These are phyloP conservation scores for Sarcomyxa edulis DNA, from an alignment of 768 basidiomycete species.

Conservation along the genomic window DNA sequence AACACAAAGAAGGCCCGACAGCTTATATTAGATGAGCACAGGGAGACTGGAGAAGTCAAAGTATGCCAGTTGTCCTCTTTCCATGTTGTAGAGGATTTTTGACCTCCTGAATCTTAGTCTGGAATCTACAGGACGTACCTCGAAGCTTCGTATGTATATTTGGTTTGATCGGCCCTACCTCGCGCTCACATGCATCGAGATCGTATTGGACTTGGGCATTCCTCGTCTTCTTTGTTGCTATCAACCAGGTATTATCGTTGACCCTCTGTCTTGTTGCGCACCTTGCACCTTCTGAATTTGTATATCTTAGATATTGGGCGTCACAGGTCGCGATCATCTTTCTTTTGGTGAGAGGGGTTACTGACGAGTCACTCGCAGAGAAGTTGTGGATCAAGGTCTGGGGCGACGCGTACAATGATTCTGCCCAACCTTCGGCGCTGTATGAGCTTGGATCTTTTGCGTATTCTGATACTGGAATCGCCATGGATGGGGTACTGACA, in stretches of 20 bases:
- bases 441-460: conserved; percentile 31
- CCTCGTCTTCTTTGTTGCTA: conserved; percentile 40
- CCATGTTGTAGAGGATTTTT: no score
- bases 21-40: conserved; percentile 75
- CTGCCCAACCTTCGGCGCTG: conserved; percentile 13
- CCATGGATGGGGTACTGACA: conserved; percentile 29
- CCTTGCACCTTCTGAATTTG: conserved; percentile 41
- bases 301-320: no score
- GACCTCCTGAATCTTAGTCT: no score
- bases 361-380: no score
- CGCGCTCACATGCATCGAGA: no score
- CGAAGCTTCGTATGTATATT: conserved; percentile 66
- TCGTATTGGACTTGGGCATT: conserved; percentile 68
- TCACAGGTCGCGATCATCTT: no score
- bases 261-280: not conserved
- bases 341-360: no score
- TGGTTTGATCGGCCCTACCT: no score
- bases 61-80: no score
- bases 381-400: no score
- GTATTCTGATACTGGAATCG: conserved; percentile 29
- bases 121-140: conserved; percentile 67
- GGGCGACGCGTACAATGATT: conserved; percentile 55
- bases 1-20: conserved; percentile 62
- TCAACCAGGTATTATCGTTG: conserved; percentile 22
- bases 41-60: conserved; percentile 78